Conservation (phyloP, 129 eudicot genomes). For the Helichrysum umbraculigerum region DNA sequence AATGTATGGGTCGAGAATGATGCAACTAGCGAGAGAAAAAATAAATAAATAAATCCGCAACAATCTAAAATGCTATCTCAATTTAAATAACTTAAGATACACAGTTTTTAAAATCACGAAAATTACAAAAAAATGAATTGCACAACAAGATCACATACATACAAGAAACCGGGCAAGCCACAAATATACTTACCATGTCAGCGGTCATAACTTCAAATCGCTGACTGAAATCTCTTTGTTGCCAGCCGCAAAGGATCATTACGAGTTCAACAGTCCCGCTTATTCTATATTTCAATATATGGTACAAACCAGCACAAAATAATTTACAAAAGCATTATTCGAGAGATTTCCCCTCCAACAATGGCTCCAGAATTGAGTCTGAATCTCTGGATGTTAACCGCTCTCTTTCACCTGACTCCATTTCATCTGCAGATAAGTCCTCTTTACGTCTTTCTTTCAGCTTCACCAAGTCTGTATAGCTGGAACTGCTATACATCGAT, state of each 20-base stretch:
- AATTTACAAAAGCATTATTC: constrained; percentile 15
- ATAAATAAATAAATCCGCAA: too few relatives aligned
- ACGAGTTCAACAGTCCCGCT: neutral
- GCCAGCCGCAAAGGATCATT: neutral
- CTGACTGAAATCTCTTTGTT: neutral
- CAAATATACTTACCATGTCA: neutral
- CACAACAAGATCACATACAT: neutral
- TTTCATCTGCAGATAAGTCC: constrained; percentile 36
- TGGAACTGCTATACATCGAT: constrained; percentile 38
- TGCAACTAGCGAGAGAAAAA: too few relatives aligned
- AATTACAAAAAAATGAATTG: neutral
- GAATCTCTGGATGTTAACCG: constrained; percentile 30
- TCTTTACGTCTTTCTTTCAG: constrained; percentile 44
- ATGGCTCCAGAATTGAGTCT: constrained; percentile 49
- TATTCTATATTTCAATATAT: constrained; percentile 8
- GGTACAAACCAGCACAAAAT: neutral
- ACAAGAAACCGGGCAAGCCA: neutral
- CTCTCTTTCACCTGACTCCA: constrained; percentile 60
- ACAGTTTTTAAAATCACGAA: too few relatives aligned
- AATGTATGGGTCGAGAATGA: too few relatives aligned
- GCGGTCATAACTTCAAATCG: neutral
- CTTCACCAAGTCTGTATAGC: constrained; percentile 51
- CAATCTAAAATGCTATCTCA: too few relatives aligned
- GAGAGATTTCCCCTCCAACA: constrained; percentile 40
- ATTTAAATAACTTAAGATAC: too few relatives aligned